phyloP scores from a whole-genome alignment of 352 stramenopile species.

The Phytophthora ohioensis region DNA sequence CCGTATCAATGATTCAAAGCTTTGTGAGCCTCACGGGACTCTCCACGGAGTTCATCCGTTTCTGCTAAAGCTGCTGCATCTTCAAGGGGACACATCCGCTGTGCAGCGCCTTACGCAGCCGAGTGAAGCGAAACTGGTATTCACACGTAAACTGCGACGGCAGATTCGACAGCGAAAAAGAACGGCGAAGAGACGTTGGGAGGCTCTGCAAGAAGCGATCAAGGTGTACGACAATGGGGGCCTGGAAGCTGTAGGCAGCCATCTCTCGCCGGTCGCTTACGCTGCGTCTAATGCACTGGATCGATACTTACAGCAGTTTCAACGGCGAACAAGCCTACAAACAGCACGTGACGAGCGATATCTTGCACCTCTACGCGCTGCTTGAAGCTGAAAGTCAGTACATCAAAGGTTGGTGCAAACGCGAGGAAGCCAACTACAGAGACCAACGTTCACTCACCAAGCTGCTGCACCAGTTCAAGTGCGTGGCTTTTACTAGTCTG shows the following conservation, averaged over 20 bases:
- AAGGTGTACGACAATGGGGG: not conserved
- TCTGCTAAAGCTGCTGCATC: slow-evolving; percentile 36
- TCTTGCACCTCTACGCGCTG: slow-evolving; percentile 56
- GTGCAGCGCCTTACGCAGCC: slow-evolving; percentile 29
- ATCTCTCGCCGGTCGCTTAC: slow-evolving; percentile 1
- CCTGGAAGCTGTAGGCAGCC: not conserved
- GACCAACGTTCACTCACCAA: slow-evolving; percentile 48
- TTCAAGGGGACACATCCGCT: slow-evolving; percentile 14
- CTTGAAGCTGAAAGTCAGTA: slow-evolving; percentile 57
- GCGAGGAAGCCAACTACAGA: slow-evolving; percentile 37
- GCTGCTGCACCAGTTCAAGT: slow-evolving; percentile 61
- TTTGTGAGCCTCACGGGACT: slow-evolving; percentile 32
- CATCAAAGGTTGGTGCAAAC: slow-evolving; percentile 45
- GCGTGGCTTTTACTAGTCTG: not conserved
- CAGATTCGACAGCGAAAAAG: slow-evolving; percentile 23
- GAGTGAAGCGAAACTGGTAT: slow-evolving; percentile 37
- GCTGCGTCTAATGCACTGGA: slow-evolving; percentile 18
- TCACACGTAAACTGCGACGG: slow-evolving; percentile 22
- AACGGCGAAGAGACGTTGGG: slow-evolving; percentile 11
- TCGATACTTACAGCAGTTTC: slow-evolving; percentile 38
- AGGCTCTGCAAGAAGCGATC: slow-evolving; percentile 9
- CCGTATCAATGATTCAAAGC: slow-evolving; percentile 32
- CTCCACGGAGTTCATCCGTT: slow-evolving; percentile 42
- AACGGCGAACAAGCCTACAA: slow-evolving; percentile 37
- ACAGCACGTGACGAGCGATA: slow-evolving; percentile 39